Base-by-base conservation (phyloP, 306 rosid genomes). In the Ziziphus jujuba region DNA sequence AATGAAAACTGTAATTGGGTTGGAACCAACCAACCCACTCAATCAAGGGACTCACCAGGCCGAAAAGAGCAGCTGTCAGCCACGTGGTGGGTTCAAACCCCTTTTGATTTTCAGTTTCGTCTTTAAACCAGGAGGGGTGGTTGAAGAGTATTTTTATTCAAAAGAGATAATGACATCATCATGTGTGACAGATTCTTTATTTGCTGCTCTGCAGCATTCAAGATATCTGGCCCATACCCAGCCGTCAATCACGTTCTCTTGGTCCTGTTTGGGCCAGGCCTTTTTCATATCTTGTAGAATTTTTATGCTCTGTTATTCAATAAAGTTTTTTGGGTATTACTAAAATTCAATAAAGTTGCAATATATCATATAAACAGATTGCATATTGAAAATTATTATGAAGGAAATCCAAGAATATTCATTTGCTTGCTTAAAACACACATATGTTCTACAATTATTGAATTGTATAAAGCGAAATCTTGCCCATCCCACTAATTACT, bases 201-300 rank as follows among this genome's bases (percentile, higher is more conserved):
- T 70, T 54, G 60, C 49, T 70, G 66, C 36, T n/a, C n/a, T 54
- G 11, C 19, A 50, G 66, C 66, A 62, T 59, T 24, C 69, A 56
- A 49, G 65, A 69, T 61, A 68, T 20, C 20, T 67, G 87, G 87
- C 81, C 83, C 90, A 81, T 76, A 25, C 67, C 65, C n/a, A 71
- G 81, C 85, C 87, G 83, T 74, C 70, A 85, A 81, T 85, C 79
- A 79, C 87, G 87, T 74, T 84, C 49, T 20, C 28, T 36, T 63
- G 80, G 89, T 70, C 84, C 82, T 36, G 22, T 69, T 44, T 48
- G 59, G 69, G 67, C 59, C 44, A 28, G 4, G 2, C 4, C 49
- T 44, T 44, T 8, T 44, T 14, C 49, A 28, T 28, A 28, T 28
- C 4, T 28, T 28, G 33, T 28, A 28, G 33, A 4, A 28, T 49